Evolutionary conservation across 768 basidiomycete genomes (phyloP), one percentile per base, ranked within the genome.

Genomic region (Agaricus subrufescens): DNA sequence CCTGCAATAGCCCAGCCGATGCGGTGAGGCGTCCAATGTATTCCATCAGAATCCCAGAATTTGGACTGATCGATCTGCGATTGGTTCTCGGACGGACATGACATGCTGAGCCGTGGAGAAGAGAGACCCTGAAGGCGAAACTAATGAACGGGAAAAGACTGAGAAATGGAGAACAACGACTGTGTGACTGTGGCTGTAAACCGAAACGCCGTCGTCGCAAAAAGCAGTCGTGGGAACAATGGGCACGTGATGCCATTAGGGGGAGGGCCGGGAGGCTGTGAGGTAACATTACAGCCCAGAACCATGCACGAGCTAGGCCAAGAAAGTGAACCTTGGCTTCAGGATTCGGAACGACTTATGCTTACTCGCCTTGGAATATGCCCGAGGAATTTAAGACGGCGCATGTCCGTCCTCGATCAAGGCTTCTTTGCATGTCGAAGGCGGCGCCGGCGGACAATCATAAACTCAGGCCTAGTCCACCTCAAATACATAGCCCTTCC

Each of bases 1-100:
- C 88, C 88, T 14, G 87, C 80, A 54, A 90, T 75, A 9, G 85
- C 76, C 88, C 88, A 90, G 49, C 88, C 88, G 66, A 89, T 83
- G 61, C 81, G 75, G 69, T 86, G 85, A 12, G 70, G 62, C 58
- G 82, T 78, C 86, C 84, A 87, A 62, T 85, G 73, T 23, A 79
- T 50, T 10, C 78, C 76, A 38, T 75, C 72, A 0, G 72, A 60
- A 62, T 71, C 71, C 87, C 86, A 89, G 65, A 89, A 89, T 9
- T 69, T 71, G 47, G 75, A 73, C 74, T 89, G 84, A 67, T 89
- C 86, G 26, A 81, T 63, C 1, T 57, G 66, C 26, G 67, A 58
- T 0, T 74, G 69, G 60, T 88, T 86, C 51, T 76, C 74, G 0
- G 80, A 74, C 12, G 80, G 55, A 46, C 55, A 56, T 23, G 55